A percentile compares a stretch with the other conserved stretches of the same genome.
phyloP scores from a whole-genome alignment of 768 basidiomycete genomes.

The Xerocomus potaroensis region DNA sequence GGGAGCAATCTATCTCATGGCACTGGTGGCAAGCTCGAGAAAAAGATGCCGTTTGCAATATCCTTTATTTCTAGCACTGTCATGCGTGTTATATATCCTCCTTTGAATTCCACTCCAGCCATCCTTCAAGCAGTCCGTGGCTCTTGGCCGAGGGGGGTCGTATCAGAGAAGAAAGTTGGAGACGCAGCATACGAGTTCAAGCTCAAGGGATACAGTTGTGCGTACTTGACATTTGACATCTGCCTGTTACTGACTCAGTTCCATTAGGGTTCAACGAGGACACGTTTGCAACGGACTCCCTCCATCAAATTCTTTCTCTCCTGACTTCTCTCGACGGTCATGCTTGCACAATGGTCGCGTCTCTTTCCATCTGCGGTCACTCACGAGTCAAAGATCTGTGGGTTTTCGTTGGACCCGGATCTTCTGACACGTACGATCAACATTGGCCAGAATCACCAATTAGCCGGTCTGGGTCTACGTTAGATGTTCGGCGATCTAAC shows the following conservation, averaged over 20 bases:
- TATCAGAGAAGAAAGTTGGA: constrained; percentile 71
- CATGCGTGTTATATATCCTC: constrained; percentile 74
- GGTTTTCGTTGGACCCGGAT: constrained; percentile 63
- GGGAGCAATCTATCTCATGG: constrained; percentile 37
- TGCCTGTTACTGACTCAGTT: constrained; percentile 17
- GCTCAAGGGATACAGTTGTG: constrained; percentile 77
- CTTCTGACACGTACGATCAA: constrained; percentile 27
- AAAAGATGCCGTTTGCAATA: constrained; percentile 58
- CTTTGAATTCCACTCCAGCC: constrained; percentile 70
- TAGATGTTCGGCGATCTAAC: constrained; percentile 35
- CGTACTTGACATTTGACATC: constrained; percentile 22
- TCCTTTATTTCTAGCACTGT: constrained; percentile 66
- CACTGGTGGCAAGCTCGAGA: constrained; percentile 28
- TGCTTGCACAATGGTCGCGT: constrained; percentile 63
- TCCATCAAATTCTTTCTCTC: constrained; percentile 65
- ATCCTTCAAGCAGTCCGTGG: constrained; percentile 75
- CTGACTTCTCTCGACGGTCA: constrained; percentile 64
- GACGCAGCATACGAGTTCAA: constrained; percentile 76
- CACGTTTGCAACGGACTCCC: constrained; percentile 68
- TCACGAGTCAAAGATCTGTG: constrained; percentile 75
- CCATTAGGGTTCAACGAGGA: constrained; percentile 73
- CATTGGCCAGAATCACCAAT: constrained; percentile 32
- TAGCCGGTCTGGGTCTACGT: constrained; percentile 34
- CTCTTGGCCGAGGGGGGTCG: constrained; percentile 77
- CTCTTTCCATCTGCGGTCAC: constrained; percentile 65